Conservation (phyloP, 371 early-diverging fungal species). For the Mortierella sp. region DNA sequence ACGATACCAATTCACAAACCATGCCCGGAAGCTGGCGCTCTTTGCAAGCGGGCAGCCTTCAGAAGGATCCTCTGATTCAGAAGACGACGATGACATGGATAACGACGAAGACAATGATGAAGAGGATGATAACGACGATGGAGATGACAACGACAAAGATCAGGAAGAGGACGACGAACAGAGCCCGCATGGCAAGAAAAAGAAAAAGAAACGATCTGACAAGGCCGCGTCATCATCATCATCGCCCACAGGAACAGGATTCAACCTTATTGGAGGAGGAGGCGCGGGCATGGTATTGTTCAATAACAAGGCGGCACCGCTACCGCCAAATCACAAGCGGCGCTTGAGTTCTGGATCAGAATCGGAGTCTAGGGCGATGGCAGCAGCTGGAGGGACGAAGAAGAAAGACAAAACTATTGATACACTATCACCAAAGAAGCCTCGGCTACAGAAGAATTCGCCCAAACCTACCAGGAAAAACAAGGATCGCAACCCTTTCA, state of each 20-base stretch:
- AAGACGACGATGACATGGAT: slow-evolving; percentile 23
- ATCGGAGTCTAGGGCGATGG: slow-evolving; percentile 18
- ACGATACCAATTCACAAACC: slow-evolving; percentile 55
- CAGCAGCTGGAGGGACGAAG: not conserved
- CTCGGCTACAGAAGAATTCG: slow-evolving; percentile 31
- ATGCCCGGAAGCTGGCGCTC: slow-evolving; percentile 50
- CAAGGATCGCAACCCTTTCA: slow-evolving; percentile 44
- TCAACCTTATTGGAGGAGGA: not conserved
- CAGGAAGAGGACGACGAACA: slow-evolving; percentile 4
- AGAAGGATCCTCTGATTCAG: slow-evolving; percentile 33
- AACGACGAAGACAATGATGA: slow-evolving; percentile 36
- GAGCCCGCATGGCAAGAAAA: slow-evolving; percentile 6
- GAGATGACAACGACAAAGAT: slow-evolving; percentile 21
- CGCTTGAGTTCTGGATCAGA: slow-evolving; percentile 48
- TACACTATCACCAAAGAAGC: slow-evolving; percentile 54
- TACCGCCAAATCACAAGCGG: slow-evolving; percentile 35
- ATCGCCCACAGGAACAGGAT: slow-evolving; percentile 4
- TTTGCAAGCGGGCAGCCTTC: slow-evolving; percentile 44
- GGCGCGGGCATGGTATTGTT: not conserved
- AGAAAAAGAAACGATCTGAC: slow-evolving; percentile 36
- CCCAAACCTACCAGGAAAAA: slow-evolving; percentile 26
- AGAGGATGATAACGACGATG: slow-evolving; percentile 24
- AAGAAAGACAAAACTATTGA: slow-evolving; percentile 26
- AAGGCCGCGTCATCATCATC: not conserved
- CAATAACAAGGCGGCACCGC: not conserved